A percentile compares a stretch with the other conserved stretches of the same genome.
These are phyloP conservation scores for Lipomyces yamadae DNA, from an alignment of 805 yeast genomes.

Conservation along the genomic window DNA sequence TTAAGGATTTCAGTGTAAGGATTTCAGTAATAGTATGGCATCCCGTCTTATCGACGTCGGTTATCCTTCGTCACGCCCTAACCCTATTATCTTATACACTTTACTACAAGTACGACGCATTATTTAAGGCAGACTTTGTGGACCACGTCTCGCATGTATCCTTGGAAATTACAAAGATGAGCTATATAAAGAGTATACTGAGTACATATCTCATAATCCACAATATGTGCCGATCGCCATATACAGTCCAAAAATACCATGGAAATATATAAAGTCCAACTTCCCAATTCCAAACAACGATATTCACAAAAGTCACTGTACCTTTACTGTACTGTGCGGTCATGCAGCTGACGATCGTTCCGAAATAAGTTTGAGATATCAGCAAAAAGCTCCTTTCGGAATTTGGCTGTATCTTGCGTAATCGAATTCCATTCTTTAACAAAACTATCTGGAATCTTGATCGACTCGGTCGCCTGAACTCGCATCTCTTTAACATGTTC, in stretches of 20 bases:
- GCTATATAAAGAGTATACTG: too few relatives aligned
- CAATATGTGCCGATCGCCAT: neutral
- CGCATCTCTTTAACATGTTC: slow-evolving; percentile 41
- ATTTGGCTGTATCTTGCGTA: slow-evolving; percentile 12
- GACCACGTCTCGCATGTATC: too few relatives aligned
- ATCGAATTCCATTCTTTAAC: slow-evolving; percentile 16
- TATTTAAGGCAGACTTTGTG: too few relatives aligned
- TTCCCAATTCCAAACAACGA: neutral
- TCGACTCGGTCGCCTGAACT: neutral
- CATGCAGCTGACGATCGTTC: neutral
- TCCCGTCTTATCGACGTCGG: too few relatives aligned
- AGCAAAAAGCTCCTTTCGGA: neutral
- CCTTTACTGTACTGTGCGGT: neutral
- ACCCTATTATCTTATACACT: too few relatives aligned
- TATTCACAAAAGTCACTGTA: neutral
- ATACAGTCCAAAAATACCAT: neutral
- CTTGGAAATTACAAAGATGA: too few relatives aligned
- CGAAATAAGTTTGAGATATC: neutral
- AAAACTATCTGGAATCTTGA: slow-evolving; percentile 10
- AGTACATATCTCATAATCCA: neutral
- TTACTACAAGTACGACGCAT: too few relatives aligned
- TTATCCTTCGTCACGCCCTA: too few relatives aligned
- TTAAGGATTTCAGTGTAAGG: neutral
- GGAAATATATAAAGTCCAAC: neutral
- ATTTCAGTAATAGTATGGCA: too few relatives aligned